A percentile compares a stretch with the other conserved stretches of the same genome.
phyloP scores from a whole-genome alignment of 2,329 filamentous ascomycete genomes.

The Penicillium freii region DNA sequence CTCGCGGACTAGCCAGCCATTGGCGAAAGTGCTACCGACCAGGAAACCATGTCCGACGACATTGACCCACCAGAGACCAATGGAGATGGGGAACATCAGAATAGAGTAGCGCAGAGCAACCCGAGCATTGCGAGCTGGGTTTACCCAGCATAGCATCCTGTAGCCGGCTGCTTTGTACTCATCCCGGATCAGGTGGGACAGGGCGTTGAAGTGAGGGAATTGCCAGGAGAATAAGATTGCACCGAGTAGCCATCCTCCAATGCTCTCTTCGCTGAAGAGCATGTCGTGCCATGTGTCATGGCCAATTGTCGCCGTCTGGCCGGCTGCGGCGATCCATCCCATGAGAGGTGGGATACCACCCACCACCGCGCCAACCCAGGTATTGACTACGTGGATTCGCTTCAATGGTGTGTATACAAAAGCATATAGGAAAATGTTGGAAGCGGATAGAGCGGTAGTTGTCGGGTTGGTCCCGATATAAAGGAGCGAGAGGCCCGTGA shows the following conservation, averaged over 20 bases:
- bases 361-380: slow-evolving; percentile 90
- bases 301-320: slow-evolving; percentile 71
- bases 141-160: slow-evolving; percentile 78
- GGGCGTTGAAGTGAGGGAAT: slow-evolving; percentile 95
- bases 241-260: slow-evolving; percentile 87
- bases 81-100: slow-evolving; percentile 80
- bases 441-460: slow-evolving; percentile 76
- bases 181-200: slow-evolving; percentile 82
- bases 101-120: slow-evolving; percentile 86
- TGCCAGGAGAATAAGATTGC: slow-evolving; percentile 90
- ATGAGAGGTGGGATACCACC: slow-evolving; percentile 93
- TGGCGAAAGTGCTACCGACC: slow-evolving; percentile 74
- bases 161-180: slow-evolving; percentile 76
- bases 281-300: slow-evolving; percentile 76
- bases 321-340: slow-evolving; percentile 95
- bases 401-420: slow-evolving; percentile 93
- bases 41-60: slow-evolving; percentile 87
- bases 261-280: slow-evolving; percentile 64
- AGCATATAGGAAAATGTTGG: slow-evolving; percentile 87
- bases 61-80: slow-evolving; percentile 72
- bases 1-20: slow-evolving; percentile 79
- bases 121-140: slow-evolving; percentile 78
- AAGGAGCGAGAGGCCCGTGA: slow-evolving; percentile 67
- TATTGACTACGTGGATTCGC: slow-evolving; percentile 80
- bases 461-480: slow-evolving; percentile 94